Conservation (phyloP, 2,329 filamentous ascomycete genomes). For the Ophiosphaerella narmari region DNA sequence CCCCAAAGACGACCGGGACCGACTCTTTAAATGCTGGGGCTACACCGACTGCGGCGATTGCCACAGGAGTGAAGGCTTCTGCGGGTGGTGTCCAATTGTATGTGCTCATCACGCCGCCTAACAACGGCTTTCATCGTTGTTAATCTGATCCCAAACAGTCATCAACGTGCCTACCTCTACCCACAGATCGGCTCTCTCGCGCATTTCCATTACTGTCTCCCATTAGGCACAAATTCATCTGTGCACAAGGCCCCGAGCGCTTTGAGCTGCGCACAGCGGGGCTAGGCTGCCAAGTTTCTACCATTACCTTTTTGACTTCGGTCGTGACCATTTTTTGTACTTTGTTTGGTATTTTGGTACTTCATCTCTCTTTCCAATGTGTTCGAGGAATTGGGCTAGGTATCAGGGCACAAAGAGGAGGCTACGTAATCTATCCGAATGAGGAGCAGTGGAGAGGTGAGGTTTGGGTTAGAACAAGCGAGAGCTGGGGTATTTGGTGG, state of each 20-base stretch:
- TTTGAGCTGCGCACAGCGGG: conserved; percentile 52
- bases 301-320: conserved; percentile 51
- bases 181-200: conserved; percentile 42
- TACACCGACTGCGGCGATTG: conserved; percentile 44
- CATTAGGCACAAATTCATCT: conserved; percentile 40
- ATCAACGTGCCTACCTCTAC: conserved; percentile 50
- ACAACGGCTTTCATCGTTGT: not conserved
- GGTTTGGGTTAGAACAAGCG: conserved; percentile 36
- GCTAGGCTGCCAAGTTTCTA: conserved; percentile 53
- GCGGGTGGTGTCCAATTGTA: conserved; percentile 53
- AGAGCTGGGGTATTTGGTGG: conserved; percentile 39
- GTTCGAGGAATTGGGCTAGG: conserved; percentile 16
- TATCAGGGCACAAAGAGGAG: conserved; percentile 26
- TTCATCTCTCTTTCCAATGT: conserved; percentile 35
- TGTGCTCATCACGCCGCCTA: conserved; percentile 15
- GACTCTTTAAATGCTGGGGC: conserved; percentile 42
- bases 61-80: conserved; percentile 40
- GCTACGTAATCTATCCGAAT: conserved; percentile 26
- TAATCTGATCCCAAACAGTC: conserved; percentile 23
- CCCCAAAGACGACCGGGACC: conserved; percentile 36
- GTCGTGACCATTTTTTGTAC: conserved; percentile 51
- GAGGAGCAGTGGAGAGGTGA: conserved; percentile 32
- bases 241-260: conserved; percentile 47
- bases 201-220: conserved; percentile 49
- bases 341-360: conserved; percentile 43